Evolutionary conservation across 2,329 filamentous ascomycete genomes (phyloP), one percentile per base, ranked within the genome.

Genomic region (Neonectria sp.): DNA sequence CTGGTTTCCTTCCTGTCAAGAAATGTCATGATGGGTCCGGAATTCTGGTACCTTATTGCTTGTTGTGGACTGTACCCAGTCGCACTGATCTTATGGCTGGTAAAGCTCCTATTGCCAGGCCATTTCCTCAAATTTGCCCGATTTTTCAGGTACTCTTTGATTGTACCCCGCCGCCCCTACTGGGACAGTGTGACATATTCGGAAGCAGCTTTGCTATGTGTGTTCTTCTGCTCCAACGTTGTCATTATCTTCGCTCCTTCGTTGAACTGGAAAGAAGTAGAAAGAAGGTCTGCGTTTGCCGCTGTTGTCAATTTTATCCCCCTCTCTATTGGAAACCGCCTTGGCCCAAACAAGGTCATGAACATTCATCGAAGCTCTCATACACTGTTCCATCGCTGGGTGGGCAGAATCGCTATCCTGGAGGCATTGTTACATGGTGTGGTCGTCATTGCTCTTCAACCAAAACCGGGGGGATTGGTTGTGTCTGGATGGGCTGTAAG

Each of bases 321-420:
- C 6, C 46, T 67, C 4, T 67, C 27, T 29, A 29, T 29, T 29
- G 27, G 27, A 29, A 29, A 29, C 27, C 6, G 55, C 21, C 60
- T 64, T 7, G 55, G 60, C 33, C 12, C 40, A 46, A 45, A 60
- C 56, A 29, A 29, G 27, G 27, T 29, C 17, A 46, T 67, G 15
- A 67, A 67, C 15, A 60, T 67, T 11, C 60, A 67, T 33, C 37
- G 55, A 27, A 67, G 55, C 60, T 63, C 64, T 52, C 59, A 67
- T 37, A 52, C 46, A 13, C 27, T 63, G 13, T 67, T 67, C 25
- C 55, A 67, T 29, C 48, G 63, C 15, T 67, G 60, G 59, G 53
- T 67, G 2, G 60, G 64, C 12, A 49, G 64, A 21, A 52, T 63
- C 37, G 60, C 60, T 9, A 51, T 63, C 6, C 31, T 63, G 6